These are phyloP conservation scores for Amphibolis antarctica DNA, from an alignment of 106 monocot genomes.

Conservation along the genomic window DNA sequence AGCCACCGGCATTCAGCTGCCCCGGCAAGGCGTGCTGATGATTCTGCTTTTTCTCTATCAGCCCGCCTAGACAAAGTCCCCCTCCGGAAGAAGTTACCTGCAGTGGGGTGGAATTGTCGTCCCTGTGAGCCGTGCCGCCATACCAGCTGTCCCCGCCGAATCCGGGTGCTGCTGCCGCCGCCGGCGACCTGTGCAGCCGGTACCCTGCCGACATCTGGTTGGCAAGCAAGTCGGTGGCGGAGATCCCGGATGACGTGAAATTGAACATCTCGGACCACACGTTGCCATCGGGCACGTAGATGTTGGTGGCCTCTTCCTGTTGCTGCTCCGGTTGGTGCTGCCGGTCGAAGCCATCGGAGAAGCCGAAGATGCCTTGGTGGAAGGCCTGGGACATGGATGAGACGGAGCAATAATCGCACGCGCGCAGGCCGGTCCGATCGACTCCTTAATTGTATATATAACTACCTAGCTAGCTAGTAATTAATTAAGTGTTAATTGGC, in stretches of 20 bases:
- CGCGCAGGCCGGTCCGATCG: neutral
- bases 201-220: constrained; percentile 29
- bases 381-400: constrained; percentile 80
- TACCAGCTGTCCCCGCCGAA: constrained; percentile 14
- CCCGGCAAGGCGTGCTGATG: constrained; percentile 11
- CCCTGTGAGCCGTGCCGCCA: constrained; percentile 6
- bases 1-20: constrained; percentile 29
- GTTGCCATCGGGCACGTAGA: constrained; percentile 31
- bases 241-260: constrained; percentile 22
- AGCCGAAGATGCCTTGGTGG: constrained; percentile 62
- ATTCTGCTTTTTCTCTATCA: neutral
- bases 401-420: neutral
- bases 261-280: constrained; percentile 92
- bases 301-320: constrained; percentile 1
- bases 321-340: constrained; percentile 2
- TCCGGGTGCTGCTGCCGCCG: neutral
- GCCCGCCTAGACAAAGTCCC: neutral
- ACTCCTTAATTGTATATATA: neutral
- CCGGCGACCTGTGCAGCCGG: constrained; percentile 7
- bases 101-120: neutral
- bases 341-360: constrained; percentile 44
- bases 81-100: neutral
- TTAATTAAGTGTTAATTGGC: no score
- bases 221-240: constrained; percentile 51
- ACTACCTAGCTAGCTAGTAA: no score